Conservation (phyloP, 2,329 filamentous ascomycete species). For the Sphaerulina populicola region DNA sequence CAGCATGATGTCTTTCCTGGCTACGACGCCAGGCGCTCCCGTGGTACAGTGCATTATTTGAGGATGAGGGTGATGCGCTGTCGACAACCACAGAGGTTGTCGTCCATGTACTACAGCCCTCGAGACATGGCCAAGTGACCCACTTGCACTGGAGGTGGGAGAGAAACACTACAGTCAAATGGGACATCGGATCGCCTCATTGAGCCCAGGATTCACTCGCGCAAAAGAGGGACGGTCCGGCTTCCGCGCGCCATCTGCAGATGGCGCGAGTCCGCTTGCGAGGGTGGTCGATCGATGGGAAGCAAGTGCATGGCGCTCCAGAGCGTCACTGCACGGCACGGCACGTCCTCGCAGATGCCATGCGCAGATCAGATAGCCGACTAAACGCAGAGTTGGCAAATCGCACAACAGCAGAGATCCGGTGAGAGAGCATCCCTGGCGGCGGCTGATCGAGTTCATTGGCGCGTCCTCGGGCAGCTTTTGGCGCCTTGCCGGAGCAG, state of each 20-base stretch:
- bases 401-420: too few relatives aligned
- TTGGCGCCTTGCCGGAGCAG: too few relatives aligned
- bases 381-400: too few relatives aligned
- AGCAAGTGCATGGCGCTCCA: too few relatives aligned
- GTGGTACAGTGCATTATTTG: neutral
- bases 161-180: neutral
- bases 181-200: neutral
- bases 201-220: neutral
- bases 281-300: too few relatives aligned
- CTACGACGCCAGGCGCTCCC: neutral
- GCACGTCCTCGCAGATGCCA: neutral
- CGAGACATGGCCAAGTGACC: neutral
- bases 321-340: neutral
- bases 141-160: neutral
- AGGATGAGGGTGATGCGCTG: too few relatives aligned
- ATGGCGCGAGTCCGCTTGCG: neutral
- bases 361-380: too few relatives aligned
- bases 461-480: too few relatives aligned
- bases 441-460: neutral
- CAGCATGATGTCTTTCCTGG: neutral
- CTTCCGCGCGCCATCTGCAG: neutral
- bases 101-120: too few relatives aligned
- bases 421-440: too few relatives aligned
- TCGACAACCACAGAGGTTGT: too few relatives aligned
- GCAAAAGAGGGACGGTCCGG: neutral